A percentile compares a stretch with the other conserved stretches of the same genome.
phyloP scores from a whole-genome alignment of 345 rosid genomes.

The Linum tenue region DNA sequence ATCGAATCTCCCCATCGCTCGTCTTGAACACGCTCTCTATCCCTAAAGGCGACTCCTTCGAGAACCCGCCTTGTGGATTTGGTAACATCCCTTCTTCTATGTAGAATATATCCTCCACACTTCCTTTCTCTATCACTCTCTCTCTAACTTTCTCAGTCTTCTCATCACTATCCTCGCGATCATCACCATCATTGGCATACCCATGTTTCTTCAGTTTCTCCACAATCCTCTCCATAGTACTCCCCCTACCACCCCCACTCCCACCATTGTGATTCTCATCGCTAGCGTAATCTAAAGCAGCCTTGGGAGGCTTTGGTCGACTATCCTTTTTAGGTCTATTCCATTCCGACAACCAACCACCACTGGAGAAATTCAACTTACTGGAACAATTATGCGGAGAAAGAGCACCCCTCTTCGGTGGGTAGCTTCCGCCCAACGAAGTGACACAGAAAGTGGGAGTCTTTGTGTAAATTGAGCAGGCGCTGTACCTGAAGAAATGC shows the following conservation, averaged over 20 bases:
- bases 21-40: slow-evolving; percentile 26
- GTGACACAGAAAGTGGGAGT: slow-evolving; percentile 7
- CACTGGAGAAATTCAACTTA: slow-evolving; percentile 7
- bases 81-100: slow-evolving; percentile 62
- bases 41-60: slow-evolving; percentile 39
- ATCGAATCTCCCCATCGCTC: slow-evolving; percentile 46
- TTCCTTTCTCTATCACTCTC: slow-evolving; percentile 62
- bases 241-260: slow-evolving; percentile 29
- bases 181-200: slow-evolving; percentile 34
- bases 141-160: slow-evolving; percentile 24
- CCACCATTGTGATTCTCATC: slow-evolving; percentile 18
- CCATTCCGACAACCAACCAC: slow-evolving; percentile 54
- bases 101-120: slow-evolving; percentile 60
- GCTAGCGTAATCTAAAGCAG: slow-evolving; percentile 36
- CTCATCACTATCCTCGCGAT: slow-evolving; percentile 6
- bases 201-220: slow-evolving; percentile 70
- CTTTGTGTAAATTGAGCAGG: slow-evolving; percentile 24
- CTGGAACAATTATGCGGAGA: slow-evolving; percentile 10
- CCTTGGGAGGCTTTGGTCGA: slow-evolving; percentile 35
- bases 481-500: slow-evolving; percentile 39
- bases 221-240: slow-evolving; percentile 76
- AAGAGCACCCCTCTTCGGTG: slow-evolving; percentile 21
- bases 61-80: slow-evolving; percentile 52
- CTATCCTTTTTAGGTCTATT: slow-evolving; percentile 31
- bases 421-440: slow-evolving; percentile 19